These are phyloP conservation scores for Hortiboletus campestris DNA, from an alignment of 768 basidiomycete species.

Conservation along the genomic window DNA sequence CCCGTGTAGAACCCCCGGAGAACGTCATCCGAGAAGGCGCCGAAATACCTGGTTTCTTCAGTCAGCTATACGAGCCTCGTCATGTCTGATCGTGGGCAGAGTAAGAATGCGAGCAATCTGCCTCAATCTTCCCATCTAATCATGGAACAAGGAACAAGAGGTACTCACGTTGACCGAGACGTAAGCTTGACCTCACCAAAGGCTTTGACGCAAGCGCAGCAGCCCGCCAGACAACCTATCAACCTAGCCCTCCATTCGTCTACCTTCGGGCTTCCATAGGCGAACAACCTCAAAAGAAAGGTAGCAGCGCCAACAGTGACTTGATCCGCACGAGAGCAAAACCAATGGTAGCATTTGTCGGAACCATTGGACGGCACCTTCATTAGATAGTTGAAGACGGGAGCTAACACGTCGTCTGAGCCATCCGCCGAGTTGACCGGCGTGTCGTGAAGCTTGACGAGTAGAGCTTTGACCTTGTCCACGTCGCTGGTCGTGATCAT, in stretches of 20 bases:
- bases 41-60: slow-evolving; percentile 60
- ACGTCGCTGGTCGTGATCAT: slow-evolving; percentile 27
- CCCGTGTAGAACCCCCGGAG: slow-evolving; percentile 56
- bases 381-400: slow-evolving; percentile 56
- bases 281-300: slow-evolving; percentile 80
- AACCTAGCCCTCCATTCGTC: slow-evolving; percentile 62
- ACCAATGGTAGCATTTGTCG: slow-evolving; percentile 67
- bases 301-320: slow-evolving; percentile 66
- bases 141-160: not conserved
- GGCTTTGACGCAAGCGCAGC: slow-evolving; percentile 67
- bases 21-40: slow-evolving; percentile 52
- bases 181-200: slow-evolving; percentile 62
- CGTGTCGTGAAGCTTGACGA: slow-evolving; percentile 53
- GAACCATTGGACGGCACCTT: slow-evolving; percentile 36
- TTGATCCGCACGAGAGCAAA: slow-evolving; percentile 61
- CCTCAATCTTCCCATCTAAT: slow-evolving; percentile 4
- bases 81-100: slow-evolving; percentile 2
- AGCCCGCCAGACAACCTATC: slow-evolving; percentile 54
- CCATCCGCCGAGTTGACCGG: slow-evolving; percentile 53
- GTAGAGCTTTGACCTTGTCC: slow-evolving; percentile 45
- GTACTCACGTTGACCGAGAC: slow-evolving; percentile 72
- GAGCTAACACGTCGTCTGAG: slow-evolving; percentile 47
- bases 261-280: slow-evolving; percentile 62
- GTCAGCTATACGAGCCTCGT: slow-evolving; percentile 11
- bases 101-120: slow-evolving; percentile 7